Conservation (phyloP, 2,329 filamentous ascomycete species). For the Bipolaris oryzae region DNA sequence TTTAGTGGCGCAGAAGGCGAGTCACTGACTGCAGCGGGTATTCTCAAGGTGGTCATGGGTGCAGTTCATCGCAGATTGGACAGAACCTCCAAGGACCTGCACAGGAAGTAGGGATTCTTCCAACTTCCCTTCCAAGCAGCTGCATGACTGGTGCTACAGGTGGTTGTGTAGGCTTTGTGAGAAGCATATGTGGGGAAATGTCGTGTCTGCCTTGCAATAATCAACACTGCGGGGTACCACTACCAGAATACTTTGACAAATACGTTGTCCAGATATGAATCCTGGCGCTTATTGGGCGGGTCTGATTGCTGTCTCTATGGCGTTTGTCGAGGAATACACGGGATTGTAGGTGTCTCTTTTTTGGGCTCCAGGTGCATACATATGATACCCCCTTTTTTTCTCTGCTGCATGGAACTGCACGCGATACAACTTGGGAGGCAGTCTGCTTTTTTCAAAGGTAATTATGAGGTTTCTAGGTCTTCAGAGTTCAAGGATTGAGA, state of each 20-base stretch:
- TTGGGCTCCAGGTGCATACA: background rate
- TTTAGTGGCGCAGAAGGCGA: constrained; percentile 63
- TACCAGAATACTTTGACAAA: background rate
- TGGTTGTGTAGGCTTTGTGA: background rate
- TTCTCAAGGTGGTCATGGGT: constrained; percentile 81
- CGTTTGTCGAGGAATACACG: background rate
- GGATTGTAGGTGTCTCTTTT: background rate
- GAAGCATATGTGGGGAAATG: background rate
- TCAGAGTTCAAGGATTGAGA: background rate
- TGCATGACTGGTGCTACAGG: constrained; percentile 1
- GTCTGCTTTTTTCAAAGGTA: background rate
- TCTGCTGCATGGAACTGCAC: background rate
- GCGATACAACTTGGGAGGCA: background rate
- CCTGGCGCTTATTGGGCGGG: background rate
- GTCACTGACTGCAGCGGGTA: constrained; percentile 69
- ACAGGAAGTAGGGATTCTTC: constrained; percentile 13
- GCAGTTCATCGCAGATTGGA: constrained; percentile 73
- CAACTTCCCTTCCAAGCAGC: background rate
- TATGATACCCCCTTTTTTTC: constrained; percentile 1
- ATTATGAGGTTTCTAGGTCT: background rate
- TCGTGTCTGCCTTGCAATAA: constrained; percentile 1
- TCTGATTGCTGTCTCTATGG: background rate
- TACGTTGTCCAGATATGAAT: background rate
- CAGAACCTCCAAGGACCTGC: constrained; percentile 47
- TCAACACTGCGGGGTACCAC: background rate